These are phyloP conservation scores for Fusarium austroafricanum DNA, from an alignment of 2,329 filamentous ascomycete genomes.

Conservation along the genomic window DNA sequence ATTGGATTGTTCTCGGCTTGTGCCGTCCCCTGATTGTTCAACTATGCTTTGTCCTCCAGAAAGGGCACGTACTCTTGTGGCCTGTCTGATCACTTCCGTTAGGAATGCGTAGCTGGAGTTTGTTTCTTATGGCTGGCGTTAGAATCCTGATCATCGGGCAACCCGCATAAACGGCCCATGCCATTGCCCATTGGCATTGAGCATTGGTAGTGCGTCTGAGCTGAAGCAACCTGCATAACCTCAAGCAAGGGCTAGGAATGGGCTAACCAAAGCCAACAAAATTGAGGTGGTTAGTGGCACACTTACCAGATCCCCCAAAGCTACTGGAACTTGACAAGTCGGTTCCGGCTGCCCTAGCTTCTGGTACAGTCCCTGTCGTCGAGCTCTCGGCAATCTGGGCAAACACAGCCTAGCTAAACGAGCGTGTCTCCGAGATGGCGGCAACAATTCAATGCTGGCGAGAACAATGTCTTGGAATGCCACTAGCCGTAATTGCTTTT, in stretches of 20 bases:
- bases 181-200: background rate
- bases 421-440: background rate
- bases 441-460: background rate
- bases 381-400: slow-evolving; percentile 20
- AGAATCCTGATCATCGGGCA: slow-evolving; percentile 11
- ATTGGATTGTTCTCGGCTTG: slow-evolving; percentile 28
- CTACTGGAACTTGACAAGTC: background rate
- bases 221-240: background rate
- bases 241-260: background rate
- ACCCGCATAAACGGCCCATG: slow-evolving; percentile 16
- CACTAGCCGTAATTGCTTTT: slow-evolving; percentile 25
- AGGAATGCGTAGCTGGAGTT: slow-evolving; percentile 33
- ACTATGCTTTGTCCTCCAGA: slow-evolving; percentile 2
- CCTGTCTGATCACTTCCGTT: slow-evolving; percentile 9
- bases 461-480: slow-evolving; percentile 30
- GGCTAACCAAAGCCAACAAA: background rate
- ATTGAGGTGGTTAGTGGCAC: background rate
- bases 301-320: background rate
- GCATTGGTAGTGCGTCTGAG: background rate
- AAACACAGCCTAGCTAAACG: slow-evolving; percentile 9
- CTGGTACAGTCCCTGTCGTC: slow-evolving; percentile 1
- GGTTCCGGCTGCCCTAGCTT: background rate
- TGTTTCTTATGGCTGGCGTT: slow-evolving; percentile 8
- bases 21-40: slow-evolving; percentile 6
- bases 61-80: slow-evolving; percentile 13